Evolutionary conservation across 169 alveolate species (phyloP).

Genomic region (Amoebophrya sp.): DNA sequence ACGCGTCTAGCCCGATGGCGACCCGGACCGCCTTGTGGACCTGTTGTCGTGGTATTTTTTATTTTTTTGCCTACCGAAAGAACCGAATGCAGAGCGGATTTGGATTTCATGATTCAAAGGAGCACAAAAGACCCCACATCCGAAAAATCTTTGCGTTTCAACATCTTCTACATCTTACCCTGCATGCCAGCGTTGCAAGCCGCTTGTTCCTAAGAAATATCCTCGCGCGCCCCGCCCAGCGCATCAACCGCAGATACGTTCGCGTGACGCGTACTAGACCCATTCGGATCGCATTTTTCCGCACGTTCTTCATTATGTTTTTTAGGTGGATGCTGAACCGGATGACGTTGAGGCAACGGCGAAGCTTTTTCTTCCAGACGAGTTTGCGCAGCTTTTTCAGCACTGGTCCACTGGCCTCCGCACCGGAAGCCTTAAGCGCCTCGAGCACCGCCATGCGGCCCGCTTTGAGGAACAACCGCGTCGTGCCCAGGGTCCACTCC

Average conservation of each 20-base stretch:
- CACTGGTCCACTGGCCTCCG: neutral
- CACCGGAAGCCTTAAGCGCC: neutral
- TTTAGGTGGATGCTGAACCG: neutral
- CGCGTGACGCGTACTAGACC: neutral
- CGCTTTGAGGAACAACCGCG: neutral
- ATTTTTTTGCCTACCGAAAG: too few species aligned
- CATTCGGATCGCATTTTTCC: neutral
- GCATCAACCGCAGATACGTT: neutral
- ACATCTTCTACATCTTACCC: too few species aligned
- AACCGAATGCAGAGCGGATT: too few species aligned
- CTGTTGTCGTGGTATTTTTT: too few species aligned
- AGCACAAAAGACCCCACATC: too few species aligned
- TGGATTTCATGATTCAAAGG: too few species aligned
- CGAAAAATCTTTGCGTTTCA: too few species aligned
- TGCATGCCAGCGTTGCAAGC: neutral
- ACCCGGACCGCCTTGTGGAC: neutral
- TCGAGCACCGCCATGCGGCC: slow-evolving; percentile 7
- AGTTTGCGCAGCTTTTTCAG: neutral
- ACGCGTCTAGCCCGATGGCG: neutral
- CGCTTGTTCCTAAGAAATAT: neutral
- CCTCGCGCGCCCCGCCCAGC: neutral
- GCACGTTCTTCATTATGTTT: neutral
- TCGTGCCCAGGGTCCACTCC: neutral
- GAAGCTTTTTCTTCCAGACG: neutral
- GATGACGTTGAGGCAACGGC: neutral